Evolutionary conservation across 495 filamentous ascomycete genomes (phyloP).

Genomic region (Hypomontagnella submonticulosa): DNA sequence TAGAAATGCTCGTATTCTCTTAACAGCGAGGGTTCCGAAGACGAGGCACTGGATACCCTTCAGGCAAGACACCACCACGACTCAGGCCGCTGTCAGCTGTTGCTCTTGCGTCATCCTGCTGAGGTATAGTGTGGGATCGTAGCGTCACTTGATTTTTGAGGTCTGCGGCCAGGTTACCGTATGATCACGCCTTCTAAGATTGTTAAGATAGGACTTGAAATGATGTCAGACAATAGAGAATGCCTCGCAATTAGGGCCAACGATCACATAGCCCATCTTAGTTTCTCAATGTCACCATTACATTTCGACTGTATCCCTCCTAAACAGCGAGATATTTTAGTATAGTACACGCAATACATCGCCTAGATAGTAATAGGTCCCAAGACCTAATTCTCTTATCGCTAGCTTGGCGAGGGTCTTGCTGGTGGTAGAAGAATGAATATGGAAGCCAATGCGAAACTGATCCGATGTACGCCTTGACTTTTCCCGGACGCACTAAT

Average conservation of each 20-base stretch:
- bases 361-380: not conserved
- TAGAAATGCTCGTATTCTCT: constrained; percentile 13
- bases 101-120: constrained; percentile 27
- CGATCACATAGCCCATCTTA: not conserved
- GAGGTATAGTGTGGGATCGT: constrained; percentile 31
- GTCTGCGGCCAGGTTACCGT: constrained; percentile 24
- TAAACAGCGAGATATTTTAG: not conserved
- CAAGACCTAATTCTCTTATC: not conserved
- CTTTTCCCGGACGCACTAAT: constrained; percentile 6
- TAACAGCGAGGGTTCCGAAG: constrained; percentile 1
- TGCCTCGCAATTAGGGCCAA: not conserved
- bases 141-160: constrained; percentile 39
- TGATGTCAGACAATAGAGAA: constrained; percentile 24
- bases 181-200: constrained; percentile 26
- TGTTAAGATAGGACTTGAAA: not conserved
- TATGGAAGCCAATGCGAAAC: not conserved
- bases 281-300: not conserved
- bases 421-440: not conserved
- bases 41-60: not conserved
- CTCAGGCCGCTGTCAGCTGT: constrained; percentile 23
- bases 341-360: not conserved
- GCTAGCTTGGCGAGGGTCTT: constrained; percentile 3
- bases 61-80: not conserved
- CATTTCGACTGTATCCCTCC: not conserved
- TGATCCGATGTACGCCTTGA: constrained; percentile 1